Evolutionary conservation across 129 eudicot species (phyloP), one percentile per base, ranked within the genome.

Genomic region (Scalesia atractyloides): DNA sequence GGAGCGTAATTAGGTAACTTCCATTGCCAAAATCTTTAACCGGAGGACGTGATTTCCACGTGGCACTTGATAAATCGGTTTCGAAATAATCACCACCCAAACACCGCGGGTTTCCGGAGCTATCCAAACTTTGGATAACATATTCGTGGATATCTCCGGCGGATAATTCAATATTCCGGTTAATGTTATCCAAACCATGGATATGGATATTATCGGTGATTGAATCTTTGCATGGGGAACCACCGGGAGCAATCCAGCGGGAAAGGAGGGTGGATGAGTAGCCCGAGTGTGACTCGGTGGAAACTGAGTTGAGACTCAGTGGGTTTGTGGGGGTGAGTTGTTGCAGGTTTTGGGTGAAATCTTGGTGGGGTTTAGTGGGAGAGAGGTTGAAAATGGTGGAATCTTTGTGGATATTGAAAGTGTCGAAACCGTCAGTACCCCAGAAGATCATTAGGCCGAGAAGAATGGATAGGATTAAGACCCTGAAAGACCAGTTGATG

Each of bases 11-110:
- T 1, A 67, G 33, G 83, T 95, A 90, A 20, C 80, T 90, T 7
- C 97, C 99, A 36, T 95, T 87, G 34, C 91, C 89, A 11, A 84
- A 74, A 66, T 93, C 98, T 69, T 79, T 78, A 64, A 84, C 70
- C 0, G 92, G 96, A 47, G 98, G 98, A 78, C 98, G 82, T 4
- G 97, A 82, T 69, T 87, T 93, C 98, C 98, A 93, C 3, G 66
- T 33, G 1, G 81, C 91, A 5, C 97, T 87, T 0, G 97, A 84
- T 10, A 93, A 74, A 76, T 93, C 97, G 13, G 83, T 76, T 81
- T 93, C 98, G 47, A 89, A 90, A 61, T 89, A 93, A 65, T 93
- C 99, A 5, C 97, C 99, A 44, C 99, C 99, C 9, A 72, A 52
- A 73, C 99, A 90, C 64, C 76, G 85, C 1, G 80, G 81, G 5